These are phyloP conservation scores for Lachancea sp. DNA, from an alignment of 805 yeast genomes.

Conservation along the genomic window DNA sequence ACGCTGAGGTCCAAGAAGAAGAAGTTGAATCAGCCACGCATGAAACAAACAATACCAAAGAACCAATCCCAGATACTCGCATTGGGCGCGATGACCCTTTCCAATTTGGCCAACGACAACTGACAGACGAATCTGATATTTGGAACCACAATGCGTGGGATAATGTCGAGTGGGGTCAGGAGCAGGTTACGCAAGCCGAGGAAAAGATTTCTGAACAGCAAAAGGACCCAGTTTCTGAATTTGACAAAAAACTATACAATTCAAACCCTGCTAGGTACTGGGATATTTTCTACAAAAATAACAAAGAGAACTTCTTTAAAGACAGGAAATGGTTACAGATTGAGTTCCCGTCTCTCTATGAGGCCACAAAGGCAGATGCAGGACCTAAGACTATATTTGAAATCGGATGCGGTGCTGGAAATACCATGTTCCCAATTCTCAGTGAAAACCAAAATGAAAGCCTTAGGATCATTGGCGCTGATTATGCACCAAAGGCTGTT, in stretches of 20 bases:
- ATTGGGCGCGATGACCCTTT: slow-evolving; percentile 86
- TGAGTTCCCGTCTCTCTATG: slow-evolving; percentile 83
- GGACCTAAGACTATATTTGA: slow-evolving; percentile 76
- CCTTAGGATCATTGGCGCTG: slow-evolving; percentile 74
- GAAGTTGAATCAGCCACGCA: slow-evolving; percentile 3
- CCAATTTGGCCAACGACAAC: slow-evolving; percentile 79
- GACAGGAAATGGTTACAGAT: slow-evolving; percentile 94
- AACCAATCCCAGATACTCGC: slow-evolving; percentile 36
- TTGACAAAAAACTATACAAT: slow-evolving; percentile 73
- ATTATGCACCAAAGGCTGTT: slow-evolving; percentile 84
- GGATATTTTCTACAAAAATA: slow-evolving; percentile 90
- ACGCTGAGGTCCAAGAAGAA: slow-evolving; percentile 4
- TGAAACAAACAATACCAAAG: slow-evolving; percentile 1
- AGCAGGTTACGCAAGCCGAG: slow-evolving; percentile 70
- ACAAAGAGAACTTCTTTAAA: slow-evolving; percentile 89
- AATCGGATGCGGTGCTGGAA: slow-evolving; percentile 98
- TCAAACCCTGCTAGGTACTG: slow-evolving; percentile 87
- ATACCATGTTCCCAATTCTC: slow-evolving; percentile 87
- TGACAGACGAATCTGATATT: slow-evolving; percentile 69
- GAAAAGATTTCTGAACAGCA: slow-evolving; percentile 68
- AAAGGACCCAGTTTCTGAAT: slow-evolving; percentile 79
- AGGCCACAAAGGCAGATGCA: slow-evolving; percentile 64
- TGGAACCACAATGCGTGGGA: slow-evolving; percentile 93
- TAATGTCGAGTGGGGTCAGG: slow-evolving; percentile 96
- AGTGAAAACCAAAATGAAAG: slow-evolving; percentile 76